Conservation (phyloP, 2,329 filamentous ascomycete genomes). For the Cadophora gregata region DNA sequence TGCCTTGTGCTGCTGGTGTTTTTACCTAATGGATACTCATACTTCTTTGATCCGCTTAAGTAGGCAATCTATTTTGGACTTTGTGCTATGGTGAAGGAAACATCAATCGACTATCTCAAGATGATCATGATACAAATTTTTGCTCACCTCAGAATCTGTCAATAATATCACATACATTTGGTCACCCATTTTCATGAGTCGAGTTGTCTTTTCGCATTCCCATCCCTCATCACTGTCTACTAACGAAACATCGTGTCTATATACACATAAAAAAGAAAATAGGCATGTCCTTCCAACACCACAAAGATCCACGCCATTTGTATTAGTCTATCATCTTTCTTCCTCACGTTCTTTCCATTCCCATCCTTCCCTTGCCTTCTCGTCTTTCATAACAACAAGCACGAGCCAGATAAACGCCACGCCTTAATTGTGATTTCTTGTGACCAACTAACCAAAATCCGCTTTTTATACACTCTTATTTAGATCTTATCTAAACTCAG, state of each 20-base stretch:
- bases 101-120: too few relatives aligned
- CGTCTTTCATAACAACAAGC: too few relatives aligned
- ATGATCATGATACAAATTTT: too few relatives aligned
- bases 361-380: too few relatives aligned
- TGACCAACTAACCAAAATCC: slow-evolving; percentile 6
- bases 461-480: slow-evolving; percentile 25
- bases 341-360: neutral
- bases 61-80: too few relatives aligned
- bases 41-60: too few relatives aligned
- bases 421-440: slow-evolving; percentile 19
- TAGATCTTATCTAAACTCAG: neutral
- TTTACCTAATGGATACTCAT: neutral
- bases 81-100: too few relatives aligned
- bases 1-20: neutral
- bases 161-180: too few relatives aligned
- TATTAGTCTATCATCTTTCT: slow-evolving; percentile 9
- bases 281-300: neutral
- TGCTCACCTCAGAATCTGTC: too few relatives aligned
- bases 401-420: slow-evolving; percentile 27
- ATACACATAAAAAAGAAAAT: slow-evolving; percentile 27
- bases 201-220: slow-evolving; percentile 25
- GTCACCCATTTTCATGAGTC: slow-evolving; percentile 28
- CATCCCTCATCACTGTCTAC: neutral
- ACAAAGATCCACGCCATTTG: neutral
- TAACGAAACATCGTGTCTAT: slow-evolving; percentile 20